Evolutionary conservation across 2,329 filamentous ascomycete species (phyloP), one percentile per base, ranked within the genome.

Genomic region (Alternaria angustiovoidea): DNA sequence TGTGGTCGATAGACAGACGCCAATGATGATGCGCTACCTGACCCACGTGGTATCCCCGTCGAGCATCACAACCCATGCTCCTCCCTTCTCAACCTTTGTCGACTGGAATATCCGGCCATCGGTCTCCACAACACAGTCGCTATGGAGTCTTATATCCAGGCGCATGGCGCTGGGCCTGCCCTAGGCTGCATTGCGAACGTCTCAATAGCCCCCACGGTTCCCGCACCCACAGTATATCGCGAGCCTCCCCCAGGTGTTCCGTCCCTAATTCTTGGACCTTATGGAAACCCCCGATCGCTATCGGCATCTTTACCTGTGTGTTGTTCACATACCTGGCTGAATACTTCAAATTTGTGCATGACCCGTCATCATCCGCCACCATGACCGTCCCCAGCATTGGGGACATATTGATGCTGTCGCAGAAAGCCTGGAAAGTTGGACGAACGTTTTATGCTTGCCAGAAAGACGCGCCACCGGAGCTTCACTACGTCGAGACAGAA

Each of bases 331-430:
- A 44, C 43, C 41, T 43, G 39, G 34, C 41, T 57, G 34, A 44
- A 51, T 51, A 26, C 26, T 49, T 26, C 26, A 22, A 36, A 11
- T 44, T 51, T 18, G 39, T 63, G 49, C 60, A 70, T 68, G 66
- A 52, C 54, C 41, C 52, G 4, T 30, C 43, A 32, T 24, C 36
- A 7, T 39, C 41, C 47, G 39, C 55, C 57, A 66, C 55, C 26
- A 79, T 78, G 75, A 56, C 72, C 52, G 68, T 75, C 60, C 75
- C 74, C 57, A 79, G 63, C 28, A 71, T 77, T 59, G 81, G 81
- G 57, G 81, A 83, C 69, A 80, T 82, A 20, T 65, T 83, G 41
- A 79, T 81, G 76, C 74, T 83, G 16, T 82, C 80, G 5, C 81
- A 83, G 66, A 74, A 78, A 42, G 81, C 81, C 22, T 83, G 80